Percentiles rank a stretch among this genome's conserved stretches.
phyloP scores from a whole-genome alignment of 2,329 filamentous ascomycete genomes.

The Ceratocystis papillata region DNA sequence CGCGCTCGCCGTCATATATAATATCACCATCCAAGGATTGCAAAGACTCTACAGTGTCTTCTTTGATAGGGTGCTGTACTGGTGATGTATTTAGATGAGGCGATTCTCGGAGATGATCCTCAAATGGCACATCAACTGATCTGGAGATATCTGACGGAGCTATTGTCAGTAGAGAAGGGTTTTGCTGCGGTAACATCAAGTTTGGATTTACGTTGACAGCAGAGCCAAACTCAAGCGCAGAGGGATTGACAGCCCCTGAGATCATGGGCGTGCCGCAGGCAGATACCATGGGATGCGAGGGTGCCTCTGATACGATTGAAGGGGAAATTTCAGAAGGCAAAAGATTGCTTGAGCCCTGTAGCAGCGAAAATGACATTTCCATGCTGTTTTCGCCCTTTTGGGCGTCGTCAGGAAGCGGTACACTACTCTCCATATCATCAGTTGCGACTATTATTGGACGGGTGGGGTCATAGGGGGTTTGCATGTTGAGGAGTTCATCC shows the following conservation, averaged over 20 bases:
- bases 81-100: slow-evolving; percentile 22
- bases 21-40: slow-evolving; percentile 16
- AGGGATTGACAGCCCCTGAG: slow-evolving; percentile 25
- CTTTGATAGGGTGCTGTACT: slow-evolving; percentile 15
- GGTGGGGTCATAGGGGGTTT: slow-evolving; percentile 23
- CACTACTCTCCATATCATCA: slow-evolving; percentile 15
- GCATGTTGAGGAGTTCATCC: slow-evolving; percentile 20
- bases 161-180: slow-evolving; percentile 28
- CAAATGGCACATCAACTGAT: slow-evolving; percentile 27
- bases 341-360: slow-evolving; percentile 8
- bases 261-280: slow-evolving; percentile 16
- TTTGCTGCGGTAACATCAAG: slow-evolving; percentile 20
- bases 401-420: neutral
- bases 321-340: slow-evolving; percentile 10
- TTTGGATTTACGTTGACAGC: slow-evolving; percentile 1
- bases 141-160: slow-evolving; percentile 34
- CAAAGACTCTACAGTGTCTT: slow-evolving; percentile 16
- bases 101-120: slow-evolving; percentile 15
- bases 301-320: slow-evolving; percentile 29
- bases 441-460: slow-evolving; percentile 22
- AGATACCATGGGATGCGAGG: slow-evolving; percentile 27
- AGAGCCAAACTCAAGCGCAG: slow-evolving; percentile 30
- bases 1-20: slow-evolving; percentile 28
- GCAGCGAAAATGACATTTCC: slow-evolving; percentile 12
- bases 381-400: slow-evolving; percentile 7